Percentiles rank a stretch among this genome's conserved stretches.
phyloP scores from a whole-genome alignment of 2,329 filamentous ascomycete genomes.

The Fusarium sp. region DNA sequence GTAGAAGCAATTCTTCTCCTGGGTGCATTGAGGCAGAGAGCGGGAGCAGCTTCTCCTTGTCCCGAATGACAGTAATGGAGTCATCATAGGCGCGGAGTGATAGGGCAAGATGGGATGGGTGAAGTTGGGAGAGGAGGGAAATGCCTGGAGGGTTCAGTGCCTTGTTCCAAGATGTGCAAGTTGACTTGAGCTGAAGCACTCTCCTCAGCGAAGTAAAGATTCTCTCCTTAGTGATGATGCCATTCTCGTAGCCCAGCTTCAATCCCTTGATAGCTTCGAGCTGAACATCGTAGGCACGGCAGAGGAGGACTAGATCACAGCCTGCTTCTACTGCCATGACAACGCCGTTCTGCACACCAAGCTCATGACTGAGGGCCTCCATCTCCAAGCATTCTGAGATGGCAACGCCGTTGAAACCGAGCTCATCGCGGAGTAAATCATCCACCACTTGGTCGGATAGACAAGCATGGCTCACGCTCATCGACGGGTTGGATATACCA shows the following conservation, averaged over 20 bases:
- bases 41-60: conserved; percentile 85
- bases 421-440: conserved; percentile 83
- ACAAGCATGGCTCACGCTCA: conserved; percentile 96
- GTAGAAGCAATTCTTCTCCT: conserved; percentile 85
- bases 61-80: conserved; percentile 90
- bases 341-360: conserved; percentile 94
- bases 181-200: conserved; percentile 80
- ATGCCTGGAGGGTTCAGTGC: conserved; percentile 88
- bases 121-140: conserved; percentile 77
- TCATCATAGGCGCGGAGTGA: conserved; percentile 88
- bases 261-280: conserved; percentile 90
- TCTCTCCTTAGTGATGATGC: conserved; percentile 81
- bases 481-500: conserved; percentile 86
- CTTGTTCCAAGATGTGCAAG: conserved; percentile 88
- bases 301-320: conserved; percentile 89
- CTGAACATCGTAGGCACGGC: conserved; percentile 85
- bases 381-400: conserved; percentile 97
- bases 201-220: conserved; percentile 81
- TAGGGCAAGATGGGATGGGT: conserved; percentile 80
- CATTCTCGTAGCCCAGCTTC: conserved; percentile 87
- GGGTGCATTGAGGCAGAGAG: conserved; percentile 81
- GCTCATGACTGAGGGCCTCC: conserved; percentile 93
- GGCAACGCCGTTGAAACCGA: conserved; percentile 89
- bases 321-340: conserved; percentile 98
- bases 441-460: conserved; percentile 93